phyloP scores from a whole-genome alignment of 1,284 basidiomycete genomes.

The Rhizopogon hawkerae region DNA sequence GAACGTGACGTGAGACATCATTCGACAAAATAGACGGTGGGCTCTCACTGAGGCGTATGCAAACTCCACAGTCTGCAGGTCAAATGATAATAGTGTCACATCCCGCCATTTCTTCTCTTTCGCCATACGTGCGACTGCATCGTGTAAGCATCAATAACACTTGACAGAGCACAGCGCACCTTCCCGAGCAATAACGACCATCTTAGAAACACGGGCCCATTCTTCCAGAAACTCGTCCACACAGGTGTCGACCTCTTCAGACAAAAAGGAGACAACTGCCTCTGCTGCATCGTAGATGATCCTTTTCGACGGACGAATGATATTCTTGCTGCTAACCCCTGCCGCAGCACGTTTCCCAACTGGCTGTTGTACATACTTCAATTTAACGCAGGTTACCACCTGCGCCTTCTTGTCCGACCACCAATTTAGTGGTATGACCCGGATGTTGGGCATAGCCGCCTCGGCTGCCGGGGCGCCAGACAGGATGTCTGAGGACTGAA shows the following conservation, averaged over 20 bases:
- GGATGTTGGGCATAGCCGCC: conserved; percentile 84
- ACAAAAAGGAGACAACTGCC: conserved; percentile 79
- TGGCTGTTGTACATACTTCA: conserved; percentile 81
- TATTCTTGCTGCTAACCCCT: conserved; percentile 37
- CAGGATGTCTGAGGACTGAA: conserved; percentile 73
- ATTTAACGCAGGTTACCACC: conserved; percentile 79
- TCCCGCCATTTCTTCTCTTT: conserved; percentile 62
- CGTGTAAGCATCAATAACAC: conserved; percentile 7
- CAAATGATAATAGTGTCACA: conserved; percentile 75
- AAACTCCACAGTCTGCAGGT: conserved; percentile 84
- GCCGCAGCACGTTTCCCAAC: conserved; percentile 57
- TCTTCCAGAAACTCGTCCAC: conserved; percentile 84
- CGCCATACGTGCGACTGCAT: conserved; percentile 71
- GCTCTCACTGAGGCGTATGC: conserved; percentile 54
- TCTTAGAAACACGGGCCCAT: conserved; percentile 86
- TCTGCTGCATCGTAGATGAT: conserved; percentile 83
- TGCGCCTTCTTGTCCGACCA: conserved; percentile 73
- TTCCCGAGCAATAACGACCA: conserved; percentile 86
- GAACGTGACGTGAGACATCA: not conserved
- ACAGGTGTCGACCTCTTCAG: conserved; percentile 78
- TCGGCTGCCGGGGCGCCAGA: conserved; percentile 77
- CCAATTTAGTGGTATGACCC: conserved; percentile 83
- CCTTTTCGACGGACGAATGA: conserved; percentile 70
- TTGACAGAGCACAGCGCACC: conserved; percentile 33
- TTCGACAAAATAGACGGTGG: not conserved